These are phyloP conservation scores for Letharia columbiana DNA, from an alignment of 495 filamentous ascomycete species.

Conservation along the genomic window DNA sequence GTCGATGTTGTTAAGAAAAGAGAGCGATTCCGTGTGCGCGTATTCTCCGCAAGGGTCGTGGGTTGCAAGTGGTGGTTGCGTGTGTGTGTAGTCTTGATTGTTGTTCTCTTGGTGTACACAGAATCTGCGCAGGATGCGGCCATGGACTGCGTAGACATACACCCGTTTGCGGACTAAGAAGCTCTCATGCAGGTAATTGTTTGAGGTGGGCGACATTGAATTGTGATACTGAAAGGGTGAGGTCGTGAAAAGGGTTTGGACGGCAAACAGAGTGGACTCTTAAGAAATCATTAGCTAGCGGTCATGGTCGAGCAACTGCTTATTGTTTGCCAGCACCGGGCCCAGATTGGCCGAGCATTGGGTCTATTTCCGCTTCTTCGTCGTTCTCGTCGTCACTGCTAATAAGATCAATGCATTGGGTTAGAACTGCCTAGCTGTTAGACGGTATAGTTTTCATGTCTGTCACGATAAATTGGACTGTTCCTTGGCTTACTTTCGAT, in stretches of 20 bases:
- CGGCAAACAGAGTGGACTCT: neutral
- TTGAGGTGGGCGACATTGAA: neutral
- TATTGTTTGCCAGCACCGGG: neutral
- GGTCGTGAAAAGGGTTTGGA: neutral
- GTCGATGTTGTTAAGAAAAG: constrained; percentile 1
- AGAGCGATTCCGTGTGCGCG: neutral
- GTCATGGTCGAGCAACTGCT: neutral
- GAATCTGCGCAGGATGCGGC: neutral
- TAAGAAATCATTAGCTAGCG: neutral
- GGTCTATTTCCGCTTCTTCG: constrained; percentile 7
- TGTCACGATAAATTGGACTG: neutral
- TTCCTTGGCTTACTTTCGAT: constrained; percentile 44
- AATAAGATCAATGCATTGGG: constrained; percentile 36
- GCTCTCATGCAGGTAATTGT: neutral
- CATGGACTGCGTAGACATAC: neutral
- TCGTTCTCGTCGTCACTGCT: constrained; percentile 3
- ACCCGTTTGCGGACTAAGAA: neutral
- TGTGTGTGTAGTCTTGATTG: neutral
- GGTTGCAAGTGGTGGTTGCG: neutral
- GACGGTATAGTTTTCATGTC: neutral
- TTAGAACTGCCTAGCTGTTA: constrained; percentile 44
- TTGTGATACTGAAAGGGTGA: neutral
- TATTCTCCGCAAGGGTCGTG: neutral
- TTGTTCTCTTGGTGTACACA: neutral
- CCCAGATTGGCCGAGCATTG: constrained; percentile 4